Base-by-base conservation (phyloP, 768 basidiomycete species). In the Roridomyces roridus region DNA sequence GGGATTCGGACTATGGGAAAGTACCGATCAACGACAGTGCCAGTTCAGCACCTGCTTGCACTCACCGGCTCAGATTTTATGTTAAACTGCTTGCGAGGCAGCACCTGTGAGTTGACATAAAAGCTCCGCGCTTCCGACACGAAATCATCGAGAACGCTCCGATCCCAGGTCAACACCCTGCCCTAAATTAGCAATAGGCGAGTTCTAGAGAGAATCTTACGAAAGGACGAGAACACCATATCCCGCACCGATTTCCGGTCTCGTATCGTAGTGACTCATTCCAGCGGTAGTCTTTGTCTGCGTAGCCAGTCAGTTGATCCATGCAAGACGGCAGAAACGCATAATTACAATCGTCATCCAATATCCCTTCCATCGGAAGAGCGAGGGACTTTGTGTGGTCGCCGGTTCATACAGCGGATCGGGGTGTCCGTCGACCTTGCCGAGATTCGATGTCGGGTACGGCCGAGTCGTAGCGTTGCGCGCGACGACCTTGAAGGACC, bases 401-500 rank as follows among this genome's bases (percentile, higher is more conserved):
- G 51, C 40, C 1, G 57, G 51, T 41, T 59, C 57, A 20, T 53
- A 59, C 15, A 53, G 14, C 4, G 51, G 51, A 18, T 53, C 46
- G 5, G 57, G 57, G 36, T 53, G 46, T 6, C 57, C 57, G 23
- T 59, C 57, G 28, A 34, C 14, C 18, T 31, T 41, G 23, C 57
- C 57, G 14, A 59, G 34, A 25, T 21, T 23, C 4, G 46, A 47
- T 5, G 37, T 26, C 14, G 31, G 29, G 47, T 43, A 24, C 12
- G 57, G 57, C 5, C 57, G 46, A 14, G 24, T 26, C 7, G 51
- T 21, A 17, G 57, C 51, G 23, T 54, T 49, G 18, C 57, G 44
- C 31, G 57, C 57, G 7, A 59, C 50, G 28, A 59, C 57, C 31
- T 53, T 59, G 57, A 59, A 59, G 1, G 57, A 53, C n/a, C 51